Base-by-base conservation (phyloP, 768 basidiomycete species). In the Jaapia argillacea region DNA sequence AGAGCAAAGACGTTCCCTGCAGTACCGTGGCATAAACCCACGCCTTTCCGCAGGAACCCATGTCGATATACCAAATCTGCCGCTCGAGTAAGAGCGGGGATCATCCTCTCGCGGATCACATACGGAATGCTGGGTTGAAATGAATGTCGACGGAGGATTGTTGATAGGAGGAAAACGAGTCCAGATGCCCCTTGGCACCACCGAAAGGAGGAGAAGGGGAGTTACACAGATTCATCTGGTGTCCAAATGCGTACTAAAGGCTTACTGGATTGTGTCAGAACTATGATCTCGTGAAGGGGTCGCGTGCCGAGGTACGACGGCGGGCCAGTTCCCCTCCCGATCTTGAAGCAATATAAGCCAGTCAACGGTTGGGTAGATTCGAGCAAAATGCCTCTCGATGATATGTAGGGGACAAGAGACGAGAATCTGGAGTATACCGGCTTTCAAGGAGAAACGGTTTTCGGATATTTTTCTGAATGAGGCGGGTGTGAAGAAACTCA, bases 161-260 rank as follows among this genome's bases (percentile, higher is more conserved):
- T 71, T 1, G 70, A 66, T 6, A 79, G 54, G 10, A 75, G 58
- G 5, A 75, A 65, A 6, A 76, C 42, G 23, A 74, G 61, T 2
- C 71, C 75, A 0, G 76, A 57, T 10, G 75, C 75, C 37, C 77
- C 76, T 46, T 77, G 77, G 45, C 76, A 78, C 77, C 75, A 77
- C 46, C 77, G n/a, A n/a, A n/a, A n/a, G n/a, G n/a, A n/a, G n/a
- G n/a, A n/a, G n/a, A n/a, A n/a, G n/a, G n/a, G n/a, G n/a, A n/a
- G n/a, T n/a, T n/a, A n/a, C n/a, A n/a, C n/a, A n/a, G n/a, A n/a
- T n/a, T n/a, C n/a, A n/a, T n/a, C n/a, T n/a, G n/a, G n/a, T 75
- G 46, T 10, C n/a, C n/a, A n/a, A n/a, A n/a, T n/a, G n/a, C n/a
- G n/a, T n/a, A n/a, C n/a, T n/a, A n/a, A n/a, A n/a, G n/a, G n/a